A percentile compares a stretch with the other conserved stretches of the same genome.
phyloP scores from a whole-genome alignment of 768 basidiomycete genomes.

The Mrakia hoshinonis region DNA sequence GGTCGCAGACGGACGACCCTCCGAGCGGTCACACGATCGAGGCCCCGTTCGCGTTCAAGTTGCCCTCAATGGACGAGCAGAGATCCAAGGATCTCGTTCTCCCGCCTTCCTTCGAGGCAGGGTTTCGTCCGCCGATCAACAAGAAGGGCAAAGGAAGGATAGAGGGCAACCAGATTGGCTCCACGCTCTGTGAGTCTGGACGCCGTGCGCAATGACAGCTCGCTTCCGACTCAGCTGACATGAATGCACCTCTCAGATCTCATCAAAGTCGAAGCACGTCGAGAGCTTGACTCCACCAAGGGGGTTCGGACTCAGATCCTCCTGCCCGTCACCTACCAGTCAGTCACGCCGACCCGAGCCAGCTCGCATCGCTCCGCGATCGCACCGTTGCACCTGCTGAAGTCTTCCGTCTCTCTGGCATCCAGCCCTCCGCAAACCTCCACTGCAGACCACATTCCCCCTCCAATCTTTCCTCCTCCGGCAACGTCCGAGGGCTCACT shows the following conservation, averaged over 20 bases:
- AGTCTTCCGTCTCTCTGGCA: background rate
- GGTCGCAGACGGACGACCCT: background rate
- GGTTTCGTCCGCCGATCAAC: background rate
- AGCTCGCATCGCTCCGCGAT: no score
- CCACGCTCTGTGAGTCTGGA: background rate
- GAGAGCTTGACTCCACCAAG: background rate
- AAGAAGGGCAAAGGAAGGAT: background rate
- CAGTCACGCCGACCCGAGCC: no score
- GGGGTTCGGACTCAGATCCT: background rate
- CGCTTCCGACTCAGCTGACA: background rate
- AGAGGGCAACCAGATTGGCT: slow-evolving; percentile 1
- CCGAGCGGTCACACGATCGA: background rate
- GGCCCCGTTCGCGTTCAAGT: background rate
- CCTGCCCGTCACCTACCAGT: background rate
- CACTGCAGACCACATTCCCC: background rate
- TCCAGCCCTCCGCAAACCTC: background rate
- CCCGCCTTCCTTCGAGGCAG: background rate
- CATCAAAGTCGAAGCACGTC: background rate
- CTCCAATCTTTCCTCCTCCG: slow-evolving; percentile 4
- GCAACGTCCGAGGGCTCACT: background rate
- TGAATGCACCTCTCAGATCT: background rate
- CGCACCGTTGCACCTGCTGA: no score
- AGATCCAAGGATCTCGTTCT: background rate
- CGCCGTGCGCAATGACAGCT: background rate
- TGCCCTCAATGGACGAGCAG: slow-evolving; percentile 1